Evolutionary conservation across 169 alveolate species (phyloP).

Genomic region (Cryptosporidium muris): DNA sequence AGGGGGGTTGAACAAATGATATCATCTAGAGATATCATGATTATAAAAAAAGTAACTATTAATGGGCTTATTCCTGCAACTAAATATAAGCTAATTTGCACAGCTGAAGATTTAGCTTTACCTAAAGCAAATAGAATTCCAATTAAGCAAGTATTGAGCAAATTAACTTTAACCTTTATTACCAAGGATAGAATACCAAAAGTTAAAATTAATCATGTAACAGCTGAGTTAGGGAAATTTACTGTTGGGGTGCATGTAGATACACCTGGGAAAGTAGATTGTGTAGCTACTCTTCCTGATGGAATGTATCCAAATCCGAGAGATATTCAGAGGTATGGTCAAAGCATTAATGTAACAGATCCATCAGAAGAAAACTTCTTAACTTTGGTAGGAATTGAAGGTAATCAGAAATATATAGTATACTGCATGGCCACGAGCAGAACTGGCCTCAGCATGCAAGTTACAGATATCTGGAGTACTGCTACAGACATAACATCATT

Average conservation of each 20-base stretch:
- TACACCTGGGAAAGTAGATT: slow-evolving; percentile 75
- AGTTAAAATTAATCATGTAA: slow-evolving; percentile 53
- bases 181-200: slow-evolving; percentile 76
- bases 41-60: slow-evolving; percentile 11
- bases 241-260: slow-evolving; percentile 72
- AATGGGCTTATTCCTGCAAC: slow-evolving; percentile 73
- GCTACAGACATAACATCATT: slow-evolving; percentile 75
- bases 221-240: slow-evolving; percentile 73
- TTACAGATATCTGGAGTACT: slow-evolving; percentile 75
- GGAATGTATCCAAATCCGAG: slow-evolving; percentile 73
- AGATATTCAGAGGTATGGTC: slow-evolving; percentile 75
- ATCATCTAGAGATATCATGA: slow-evolving; percentile 4
- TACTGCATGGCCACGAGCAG: slow-evolving; percentile 75
- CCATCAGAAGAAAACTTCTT: slow-evolving; percentile 42
- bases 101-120: slow-evolving; percentile 75
- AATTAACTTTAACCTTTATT: slow-evolving; percentile 29
- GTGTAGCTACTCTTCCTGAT: slow-evolving; percentile 77
- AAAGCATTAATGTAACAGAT: slow-evolving; percentile 62
- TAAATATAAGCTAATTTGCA: slow-evolving; percentile 70
- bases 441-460: slow-evolving; percentile 73
- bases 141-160: slow-evolving; percentile 39
- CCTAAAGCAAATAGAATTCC: slow-evolving; percentile 74
- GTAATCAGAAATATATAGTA: slow-evolving; percentile 75
- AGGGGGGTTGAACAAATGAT: slow-evolving; percentile 24
- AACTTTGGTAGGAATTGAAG: slow-evolving; percentile 75